Evolutionary conservation across 192 early-diverging fungal species (phyloP), one percentile per base, ranked within the genome.

Genomic region (Piromyces finnis): DNA sequence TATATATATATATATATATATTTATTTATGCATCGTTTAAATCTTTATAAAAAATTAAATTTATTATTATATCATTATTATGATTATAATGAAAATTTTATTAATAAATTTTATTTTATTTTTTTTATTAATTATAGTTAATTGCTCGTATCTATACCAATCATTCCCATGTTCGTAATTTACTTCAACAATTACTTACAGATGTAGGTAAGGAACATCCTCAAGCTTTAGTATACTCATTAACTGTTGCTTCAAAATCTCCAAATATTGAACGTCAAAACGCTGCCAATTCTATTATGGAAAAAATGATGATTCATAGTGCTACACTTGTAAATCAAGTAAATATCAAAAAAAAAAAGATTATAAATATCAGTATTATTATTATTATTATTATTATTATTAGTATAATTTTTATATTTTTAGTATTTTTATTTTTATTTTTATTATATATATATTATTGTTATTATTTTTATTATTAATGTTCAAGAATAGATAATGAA

Each of bases 201-300:
- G 95, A 96, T 80, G 91, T 99, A 29, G 97, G 96, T 37, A 94
- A 95, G 82, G 90, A 90, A 78, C 95, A 99, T 83, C 98, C 98
- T 12, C 97, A 99, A 83, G 95, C 98, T 11, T 89, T 98, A n/a
- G 91, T 99, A 18, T 98, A 98, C 83, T 96, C 98, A 35, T 84
- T 99, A 29, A 97, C 94, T 7, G 97, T 98, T 0, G 96, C 97
- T 16, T 95, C 96, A 0, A 97, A 97, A 80, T 96, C 95, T 11
- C 94, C 94, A 80, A 94, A 91, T 82, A 83, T 82, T 4, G 81
- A 90, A 59, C 85, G 96, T 78, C 81, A 84, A 77, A 93, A 92
- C 83, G 92, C 95, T 1, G 95, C 97, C 0, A 85, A 92, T 81
- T 90, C 93, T 0, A 94, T 97, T 29, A 92, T 98, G 91, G 95